Evolutionary conservation across 2,329 filamentous ascomycete genomes (phyloP).

Genomic region (Pyrenophora seminiperda): DNA sequence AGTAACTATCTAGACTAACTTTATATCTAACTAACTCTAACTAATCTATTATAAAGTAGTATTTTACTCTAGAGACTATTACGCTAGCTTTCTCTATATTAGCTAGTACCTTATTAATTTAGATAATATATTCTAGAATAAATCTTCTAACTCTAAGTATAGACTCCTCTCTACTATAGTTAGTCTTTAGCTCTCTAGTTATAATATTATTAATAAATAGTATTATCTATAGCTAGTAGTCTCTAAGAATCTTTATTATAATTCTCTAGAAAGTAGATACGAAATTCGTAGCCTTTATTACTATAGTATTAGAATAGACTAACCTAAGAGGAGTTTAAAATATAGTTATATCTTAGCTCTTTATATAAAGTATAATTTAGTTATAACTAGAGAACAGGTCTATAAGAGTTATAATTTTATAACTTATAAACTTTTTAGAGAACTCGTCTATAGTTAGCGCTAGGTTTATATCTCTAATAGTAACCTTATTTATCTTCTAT

Average conservation of each 20-base stretch:
- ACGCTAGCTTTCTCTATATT: neutral
- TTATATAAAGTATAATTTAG: neutral
- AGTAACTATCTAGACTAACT: neutral
- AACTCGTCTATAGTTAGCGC: neutral
- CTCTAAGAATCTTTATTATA: slow-evolving; percentile 8
- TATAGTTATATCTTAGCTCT: neutral
- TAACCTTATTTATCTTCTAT: neutral
- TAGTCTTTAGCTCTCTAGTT: neutral
- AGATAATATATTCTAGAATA: neutral
- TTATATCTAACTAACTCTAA: slow-evolving; percentile 3
- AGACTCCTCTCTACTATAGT: neutral
- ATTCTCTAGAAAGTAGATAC: neutral
- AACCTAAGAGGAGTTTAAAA: neutral
- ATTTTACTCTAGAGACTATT: neutral
- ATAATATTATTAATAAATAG: slow-evolving; percentile 6
- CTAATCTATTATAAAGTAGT: neutral
- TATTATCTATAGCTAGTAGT: neutral
- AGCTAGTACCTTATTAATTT: neutral
- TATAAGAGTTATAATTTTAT: neutral
- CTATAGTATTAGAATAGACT: neutral
- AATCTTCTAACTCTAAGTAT: neutral
- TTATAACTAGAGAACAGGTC: neutral
- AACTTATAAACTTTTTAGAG: neutral
- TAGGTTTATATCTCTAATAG: neutral
- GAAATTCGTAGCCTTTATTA: slow-evolving; percentile 5